These are phyloP conservation scores for Fomitopsis serialis DNA, from an alignment of 768 basidiomycete genomes.

Conservation along the genomic window DNA sequence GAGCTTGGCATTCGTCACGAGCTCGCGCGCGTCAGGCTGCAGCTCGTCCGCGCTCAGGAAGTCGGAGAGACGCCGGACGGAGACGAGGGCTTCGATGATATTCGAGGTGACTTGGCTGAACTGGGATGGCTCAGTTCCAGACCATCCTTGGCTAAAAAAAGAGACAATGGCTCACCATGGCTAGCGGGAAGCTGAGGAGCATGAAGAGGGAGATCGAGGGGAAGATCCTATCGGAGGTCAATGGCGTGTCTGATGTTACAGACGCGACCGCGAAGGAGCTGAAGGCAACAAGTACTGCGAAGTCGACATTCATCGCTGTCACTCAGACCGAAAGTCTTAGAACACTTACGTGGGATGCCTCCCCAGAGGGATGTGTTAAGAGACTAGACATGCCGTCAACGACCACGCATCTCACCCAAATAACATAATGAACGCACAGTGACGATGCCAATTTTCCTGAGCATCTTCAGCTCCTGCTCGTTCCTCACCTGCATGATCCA, in stretches of 20 bases:
- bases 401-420: background rate
- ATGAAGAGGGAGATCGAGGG: slow-evolving; percentile 91
- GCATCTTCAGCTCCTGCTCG: slow-evolving; percentile 73
- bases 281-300: slow-evolving; percentile 65
- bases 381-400: slow-evolving; percentile 31
- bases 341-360: slow-evolving; percentile 51
- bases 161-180: slow-evolving; percentile 48
- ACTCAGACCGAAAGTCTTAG: background rate
- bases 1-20: slow-evolving; percentile 38
- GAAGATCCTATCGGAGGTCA: slow-evolving; percentile 92
- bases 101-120: slow-evolving; percentile 71
- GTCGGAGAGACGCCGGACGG: slow-evolving; percentile 66
- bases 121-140: slow-evolving; percentile 26
- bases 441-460: slow-evolving; percentile 75
- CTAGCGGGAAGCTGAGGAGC: slow-evolving; percentile 81
- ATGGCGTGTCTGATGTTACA: slow-evolving; percentile 49
- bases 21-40: slow-evolving; percentile 66
- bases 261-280: slow-evolving; percentile 78
- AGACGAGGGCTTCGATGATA: slow-evolving; percentile 83
- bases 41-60: slow-evolving; percentile 81
- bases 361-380: slow-evolving; percentile 60
- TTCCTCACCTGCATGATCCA: slow-evolving; percentile 79
- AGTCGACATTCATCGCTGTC: background rate
- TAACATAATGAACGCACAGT: slow-evolving; percentile 39
- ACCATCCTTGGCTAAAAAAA: background rate